Evolutionary conservation across 2,329 filamentous ascomycete genomes (phyloP), one percentile per base, ranked within the genome.

Genomic region (Amesomyces nigricolor): DNA sequence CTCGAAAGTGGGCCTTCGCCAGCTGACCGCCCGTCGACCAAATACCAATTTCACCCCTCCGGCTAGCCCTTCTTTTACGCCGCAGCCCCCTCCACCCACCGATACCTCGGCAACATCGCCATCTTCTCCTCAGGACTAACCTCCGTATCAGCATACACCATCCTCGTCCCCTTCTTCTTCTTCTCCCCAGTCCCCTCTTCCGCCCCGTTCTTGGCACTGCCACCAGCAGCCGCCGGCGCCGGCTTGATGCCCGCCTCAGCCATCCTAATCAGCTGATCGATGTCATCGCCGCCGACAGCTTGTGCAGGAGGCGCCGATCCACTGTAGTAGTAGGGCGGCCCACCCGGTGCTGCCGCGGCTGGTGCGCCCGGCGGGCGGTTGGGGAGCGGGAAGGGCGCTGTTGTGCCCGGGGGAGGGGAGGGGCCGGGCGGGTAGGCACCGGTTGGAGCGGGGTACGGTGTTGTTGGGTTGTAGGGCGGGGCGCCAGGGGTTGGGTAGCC

Each of bases 41-140:
- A 26, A 5, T 6, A 26, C 22, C 22, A 26, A 6, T n/a, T n/a
- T n/a, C n/a, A n/a, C n/a, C n/a, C n/a, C n/a, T n/a, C n/a, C n/a
- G n/a, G n/a, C n/a, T n/a, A n/a, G n/a, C n/a, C n/a, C n/a, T n/a
- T n/a, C n/a, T n/a, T n/a, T n/a, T n/a, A n/a, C 48, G 53, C 56
- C 48, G 47, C 52, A 30, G 53, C 40, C 37, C 47, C 57, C 53
- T 58, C 56, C 1, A 56, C 59, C 51, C 58, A 63, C 14, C 85
- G 83, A 75, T 95, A 96, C 71, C 83, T 85, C 58, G 87, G 78
- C 74, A 94, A 75, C 67, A 76, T 73, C 29, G 89, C 87, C 88
- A 95, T 91, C 73, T 86, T 89, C 78, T 96, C 91, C 74, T 96
- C 91, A 1, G 90, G 88, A 65, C 88, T 94, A 66, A 85, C 75